Base-by-base conservation (phyloP, 108 stramenopile species). In the Cyclostephanos invisitatus region DNA sequence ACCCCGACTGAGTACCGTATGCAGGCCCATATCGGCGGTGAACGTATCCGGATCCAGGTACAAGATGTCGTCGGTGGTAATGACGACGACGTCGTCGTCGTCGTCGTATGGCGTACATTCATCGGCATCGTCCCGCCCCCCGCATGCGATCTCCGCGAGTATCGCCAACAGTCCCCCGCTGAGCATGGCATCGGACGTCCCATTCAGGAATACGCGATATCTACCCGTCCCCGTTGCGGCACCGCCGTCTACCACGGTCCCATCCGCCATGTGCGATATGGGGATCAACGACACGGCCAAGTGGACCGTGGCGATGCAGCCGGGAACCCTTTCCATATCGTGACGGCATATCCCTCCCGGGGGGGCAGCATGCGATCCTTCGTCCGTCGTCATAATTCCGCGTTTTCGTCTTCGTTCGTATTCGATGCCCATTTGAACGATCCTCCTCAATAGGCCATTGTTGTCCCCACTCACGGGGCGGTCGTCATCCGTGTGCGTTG, bases 251-350 rank as follows among this genome's bases (percentile, higher is more conserved):
- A n/a, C n/a, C n/a, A n/a, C n/a, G n/a, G n/a, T n/a, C n/a, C n/a
- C n/a, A n/a, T n/a, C n/a, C n/a, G n/a, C n/a, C n/a, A n/a, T n/a
- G n/a, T n/a, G n/a, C n/a, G 63, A 28, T 35, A 29, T 11, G 7
- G 78, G 74, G 21, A 84, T 29, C 66, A 82, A 60, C 22, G 69
- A 67, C 21, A 86, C 83, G 48, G 46, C 54, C 36, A 94, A 64
- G 38, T 86, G 70, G 14, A 94, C 90, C 21, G 86, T 89, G 42
- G 93, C 87, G 10, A 89, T 77, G 59, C 93, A 94, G 32, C 90
- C 93, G 3, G 90, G 87, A 24, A 94, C 93, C 44, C 81, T 67
- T 62, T 80, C 81, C 62, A 81, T 53, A 2, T 32, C 32, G 17
- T 36, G 47, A 46, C 38, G n/a, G n/a, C n/a, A n/a, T 73, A 14